phyloP scores from a whole-genome alignment of 257 asterid genomes.

The Penstemon eatonii region DNA sequence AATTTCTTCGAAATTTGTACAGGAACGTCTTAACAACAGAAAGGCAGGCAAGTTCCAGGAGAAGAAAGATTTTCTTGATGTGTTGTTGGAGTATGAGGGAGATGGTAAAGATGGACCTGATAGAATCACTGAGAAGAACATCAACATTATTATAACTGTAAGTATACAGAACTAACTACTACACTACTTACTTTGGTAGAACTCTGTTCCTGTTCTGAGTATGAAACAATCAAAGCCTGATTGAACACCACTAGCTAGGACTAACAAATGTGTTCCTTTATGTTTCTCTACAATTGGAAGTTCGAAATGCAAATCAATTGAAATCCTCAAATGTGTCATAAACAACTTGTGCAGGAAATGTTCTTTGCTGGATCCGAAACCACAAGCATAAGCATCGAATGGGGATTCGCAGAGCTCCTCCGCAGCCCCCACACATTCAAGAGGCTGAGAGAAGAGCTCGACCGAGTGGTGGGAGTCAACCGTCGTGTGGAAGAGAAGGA shows the following conservation, averaged over 20 bases:
- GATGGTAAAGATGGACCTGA: constrained; percentile 63
- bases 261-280: no score
- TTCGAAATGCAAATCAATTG: no score
- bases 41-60: constrained; percentile 35
- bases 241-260: no score
- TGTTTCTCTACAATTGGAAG: background rate
- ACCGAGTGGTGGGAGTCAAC: constrained; percentile 30
- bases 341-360: constrained; percentile 42
- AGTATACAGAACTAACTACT: background rate
- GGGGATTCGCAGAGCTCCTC: constrained; percentile 59
- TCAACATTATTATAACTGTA: constrained; percentile 51
- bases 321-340: background rate
- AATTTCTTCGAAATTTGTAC: constrained; percentile 42
- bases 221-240: no score
- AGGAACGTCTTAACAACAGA: constrained; percentile 42
- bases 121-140: constrained; percentile 38
- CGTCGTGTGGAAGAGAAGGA: constrained; percentile 48
- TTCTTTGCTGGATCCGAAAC: constrained; percentile 58
- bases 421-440: constrained; percentile 47
- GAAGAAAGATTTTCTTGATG: constrained; percentile 60
- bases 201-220: no score
- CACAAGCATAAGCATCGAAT: constrained; percentile 52
- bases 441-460: constrained; percentile 47
- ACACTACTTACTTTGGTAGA: no score
- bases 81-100: constrained; percentile 58